Evolutionary conservation across 2,329 filamentous ascomycete genomes (phyloP).

Genomic region (Alternaria longipes): DNA sequence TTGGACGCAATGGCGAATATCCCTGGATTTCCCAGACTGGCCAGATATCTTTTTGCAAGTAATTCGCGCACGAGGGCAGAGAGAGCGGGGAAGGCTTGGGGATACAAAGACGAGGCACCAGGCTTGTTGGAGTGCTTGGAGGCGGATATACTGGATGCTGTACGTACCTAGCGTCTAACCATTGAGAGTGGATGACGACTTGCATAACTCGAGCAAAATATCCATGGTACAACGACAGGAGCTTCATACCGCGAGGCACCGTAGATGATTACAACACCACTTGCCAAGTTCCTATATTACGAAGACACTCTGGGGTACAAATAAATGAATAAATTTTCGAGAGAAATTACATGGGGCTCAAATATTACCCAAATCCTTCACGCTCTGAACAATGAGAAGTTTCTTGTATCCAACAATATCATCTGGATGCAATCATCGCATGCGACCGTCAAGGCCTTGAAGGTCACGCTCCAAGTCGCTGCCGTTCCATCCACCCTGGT

Average conservation of each 20-base stretch:
- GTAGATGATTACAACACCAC: not conserved
- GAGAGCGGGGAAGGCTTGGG: constrained; percentile 63
- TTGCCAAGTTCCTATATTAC: not conserved
- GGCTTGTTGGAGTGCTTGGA: constrained; percentile 58
- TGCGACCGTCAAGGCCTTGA: constrained; percentile 55
- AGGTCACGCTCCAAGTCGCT: constrained; percentile 58
- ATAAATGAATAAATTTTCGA: constrained; percentile 2
- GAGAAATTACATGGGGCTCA: constrained; percentile 12
- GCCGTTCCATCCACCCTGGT: constrained; percentile 48
- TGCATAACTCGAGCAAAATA: not conserved
- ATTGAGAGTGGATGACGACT: not conserved
- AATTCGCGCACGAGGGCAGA: constrained; percentile 67
- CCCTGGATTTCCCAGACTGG: constrained; percentile 32
- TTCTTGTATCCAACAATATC: constrained; percentile 18
- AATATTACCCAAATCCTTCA: constrained; percentile 7
- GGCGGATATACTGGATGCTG: constrained; percentile 30
- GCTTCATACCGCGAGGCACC: not conserved
- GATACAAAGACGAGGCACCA: constrained; percentile 54
- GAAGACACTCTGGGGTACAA: not conserved
- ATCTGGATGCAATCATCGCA: constrained; percentile 23
- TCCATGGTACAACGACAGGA: not conserved
- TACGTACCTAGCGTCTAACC: not conserved
- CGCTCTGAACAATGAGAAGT: constrained; percentile 14
- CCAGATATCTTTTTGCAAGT: constrained; percentile 51
- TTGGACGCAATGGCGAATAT: constrained; percentile 38